Percentiles rank a stretch among this genome's conserved stretches.
These are phyloP conservation scores for Fusarium sp. DNA, from an alignment of 2,329 filamentous ascomycete species.

Conservation along the genomic window DNA sequence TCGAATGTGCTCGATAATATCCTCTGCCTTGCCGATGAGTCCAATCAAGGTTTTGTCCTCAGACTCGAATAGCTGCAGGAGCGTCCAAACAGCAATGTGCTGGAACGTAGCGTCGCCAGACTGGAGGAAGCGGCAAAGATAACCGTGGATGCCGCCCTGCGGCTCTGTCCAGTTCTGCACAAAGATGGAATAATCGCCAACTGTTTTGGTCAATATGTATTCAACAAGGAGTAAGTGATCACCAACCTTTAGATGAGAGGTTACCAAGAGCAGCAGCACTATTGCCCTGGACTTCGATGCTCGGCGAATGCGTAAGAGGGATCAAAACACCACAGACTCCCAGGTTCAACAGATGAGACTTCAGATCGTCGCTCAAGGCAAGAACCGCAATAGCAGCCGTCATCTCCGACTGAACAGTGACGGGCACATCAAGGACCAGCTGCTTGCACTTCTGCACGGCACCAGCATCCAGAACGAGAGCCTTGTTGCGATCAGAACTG, in stretches of 20 bases:
- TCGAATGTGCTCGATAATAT: constrained; percentile 93
- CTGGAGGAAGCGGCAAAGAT: constrained; percentile 91
- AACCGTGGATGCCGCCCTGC: constrained; percentile 94
- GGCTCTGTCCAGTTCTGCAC: constrained; percentile 94
- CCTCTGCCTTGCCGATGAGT: constrained; percentile 89
- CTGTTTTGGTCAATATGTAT: constrained; percentile 63
- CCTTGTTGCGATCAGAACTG: constrained; percentile 97
- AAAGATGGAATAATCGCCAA: constrained; percentile 97
- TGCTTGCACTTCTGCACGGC: constrained; percentile 99
- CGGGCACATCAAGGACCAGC: constrained; percentile 90
- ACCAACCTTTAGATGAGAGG: constrained; percentile 92
- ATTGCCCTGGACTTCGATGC: constrained; percentile 98
- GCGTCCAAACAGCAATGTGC: constrained; percentile 98
- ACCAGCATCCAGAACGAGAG: constrained; percentile 95
- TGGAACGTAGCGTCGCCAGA: constrained; percentile 98
- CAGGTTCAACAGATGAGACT: constrained; percentile 89
- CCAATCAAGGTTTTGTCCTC: constrained; percentile 92
- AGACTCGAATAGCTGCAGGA: constrained; percentile 95
- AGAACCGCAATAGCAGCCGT: constrained; percentile 98
- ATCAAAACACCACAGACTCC: constrained; percentile 98
- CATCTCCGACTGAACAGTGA: constrained; percentile 99
- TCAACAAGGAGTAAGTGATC: not conserved
- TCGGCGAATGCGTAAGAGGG: constrained; percentile 93
- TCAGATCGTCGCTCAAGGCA: constrained; percentile 95
- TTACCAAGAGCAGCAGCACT: constrained; percentile 97